A percentile compares a stretch with the other conserved stretches of the same genome.
Conservation (phyloP, 164 flowering plant genomes). For the Dillenia turbinata region DNA sequence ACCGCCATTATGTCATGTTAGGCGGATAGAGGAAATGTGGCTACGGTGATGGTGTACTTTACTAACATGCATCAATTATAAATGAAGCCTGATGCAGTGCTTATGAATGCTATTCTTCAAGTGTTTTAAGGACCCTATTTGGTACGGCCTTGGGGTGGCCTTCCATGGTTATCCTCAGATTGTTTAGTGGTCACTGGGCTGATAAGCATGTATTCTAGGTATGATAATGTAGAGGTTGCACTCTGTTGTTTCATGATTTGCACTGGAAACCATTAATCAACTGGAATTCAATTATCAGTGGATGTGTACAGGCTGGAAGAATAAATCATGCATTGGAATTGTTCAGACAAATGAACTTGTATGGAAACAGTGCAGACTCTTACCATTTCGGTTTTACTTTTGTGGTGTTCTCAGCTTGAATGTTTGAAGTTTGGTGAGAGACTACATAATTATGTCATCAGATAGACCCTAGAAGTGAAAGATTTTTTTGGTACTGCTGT, state of each 20-base stretch:
- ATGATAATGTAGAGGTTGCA: constrained; percentile 22
- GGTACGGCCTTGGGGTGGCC: constrained; percentile 13
- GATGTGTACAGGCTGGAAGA: constrained; percentile 35
- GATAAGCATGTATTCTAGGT: constrained; percentile 39
- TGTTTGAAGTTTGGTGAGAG: constrained; percentile 32
- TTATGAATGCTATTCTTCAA: constrained; percentile 33
- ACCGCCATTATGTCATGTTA: constrained; percentile 39
- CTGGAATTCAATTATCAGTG: constrained; percentile 44
- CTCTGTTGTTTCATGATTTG: constrained; percentile 29
- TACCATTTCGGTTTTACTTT: constrained; percentile 29
- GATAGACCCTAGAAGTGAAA: constrained; percentile 32
- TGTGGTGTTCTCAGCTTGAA: constrained; percentile 36
- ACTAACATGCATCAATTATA: constrained; percentile 15
- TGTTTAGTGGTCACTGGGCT: constrained; percentile 35
- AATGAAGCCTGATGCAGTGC: constrained; percentile 37
- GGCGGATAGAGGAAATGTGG: constrained; percentile 32
- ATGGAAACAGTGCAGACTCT: constrained; percentile 31
- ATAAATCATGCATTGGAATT: constrained; percentile 26
- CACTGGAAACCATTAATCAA: constrained; percentile 27
- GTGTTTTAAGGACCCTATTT: constrained; percentile 14
- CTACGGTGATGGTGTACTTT: constrained; percentile 20
- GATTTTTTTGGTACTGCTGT: constrained; percentile 40
- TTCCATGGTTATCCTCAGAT: constrained; percentile 28
- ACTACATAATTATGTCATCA: constrained; percentile 29
- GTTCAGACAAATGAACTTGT: constrained; percentile 33